Percentiles rank a stretch among this genome's conserved stretches.
Evolutionary conservation across 2,329 filamentous ascomycete genomes (phyloP).

Genomic region (Arachnopeziza araneosa): DNA sequence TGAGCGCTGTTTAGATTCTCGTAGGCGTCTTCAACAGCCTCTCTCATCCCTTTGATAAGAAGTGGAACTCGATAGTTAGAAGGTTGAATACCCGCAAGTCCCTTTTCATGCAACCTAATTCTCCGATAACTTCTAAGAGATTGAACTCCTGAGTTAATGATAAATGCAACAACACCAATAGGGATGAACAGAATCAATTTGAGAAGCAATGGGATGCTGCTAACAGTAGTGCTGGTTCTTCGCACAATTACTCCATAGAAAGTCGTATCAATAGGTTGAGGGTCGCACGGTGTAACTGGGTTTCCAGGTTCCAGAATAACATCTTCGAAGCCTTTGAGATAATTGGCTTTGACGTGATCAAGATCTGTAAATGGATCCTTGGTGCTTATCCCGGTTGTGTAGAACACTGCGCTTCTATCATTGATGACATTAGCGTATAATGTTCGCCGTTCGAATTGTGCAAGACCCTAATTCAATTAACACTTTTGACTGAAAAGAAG

Average conservation of each 20-base stretch:
- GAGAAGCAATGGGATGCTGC: constrained; percentile 55
- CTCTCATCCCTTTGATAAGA: constrained; percentile 68
- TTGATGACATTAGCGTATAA: constrained; percentile 86
- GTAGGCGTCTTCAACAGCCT: constrained; percentile 61
- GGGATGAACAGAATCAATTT: constrained; percentile 68
- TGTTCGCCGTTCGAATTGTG: constrained; percentile 67
- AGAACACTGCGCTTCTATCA: constrained; percentile 75
- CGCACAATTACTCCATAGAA: constrained; percentile 22
- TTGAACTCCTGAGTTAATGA: constrained; percentile 73
- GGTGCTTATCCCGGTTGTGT: constrained; percentile 72
- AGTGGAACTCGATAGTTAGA: constrained; percentile 71
- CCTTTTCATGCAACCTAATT: constrained; percentile 70
- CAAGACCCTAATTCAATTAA: constrained; percentile 45
- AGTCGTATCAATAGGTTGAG: constrained; percentile 24
- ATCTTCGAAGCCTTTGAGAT: constrained; percentile 65
- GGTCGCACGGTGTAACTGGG: constrained; percentile 48
- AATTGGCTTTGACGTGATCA: constrained; percentile 53
- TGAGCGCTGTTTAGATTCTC: constrained; percentile 29
- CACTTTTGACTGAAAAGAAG: too few species aligned
- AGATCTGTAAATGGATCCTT: constrained; percentile 71
- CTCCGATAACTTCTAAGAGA: constrained; percentile 68
- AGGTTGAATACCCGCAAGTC: constrained; percentile 61
- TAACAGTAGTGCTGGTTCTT: constrained; percentile 29
- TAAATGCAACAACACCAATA: constrained; percentile 63
- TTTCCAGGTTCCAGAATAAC: constrained; percentile 66